phyloP scores from a whole-genome alignment of 1,284 basidiomycete species.

The Meira nashicola region DNA sequence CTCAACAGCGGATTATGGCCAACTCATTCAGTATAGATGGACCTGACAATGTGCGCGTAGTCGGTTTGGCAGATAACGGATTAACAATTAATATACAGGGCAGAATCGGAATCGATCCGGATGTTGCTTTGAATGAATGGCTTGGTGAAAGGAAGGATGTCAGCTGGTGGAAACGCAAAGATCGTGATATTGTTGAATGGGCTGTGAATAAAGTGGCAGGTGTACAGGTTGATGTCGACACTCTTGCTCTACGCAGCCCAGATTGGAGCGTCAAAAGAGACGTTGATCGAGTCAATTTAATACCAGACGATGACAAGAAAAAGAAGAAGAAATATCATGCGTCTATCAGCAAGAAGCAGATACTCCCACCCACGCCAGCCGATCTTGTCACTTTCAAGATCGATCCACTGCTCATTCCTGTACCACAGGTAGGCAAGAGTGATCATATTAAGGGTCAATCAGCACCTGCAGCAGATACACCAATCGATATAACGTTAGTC shows the following conservation, averaged over 20 bases:
- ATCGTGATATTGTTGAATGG: constrained; percentile 42
- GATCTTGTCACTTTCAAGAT: constrained; percentile 43
- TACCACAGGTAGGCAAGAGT: constrained; percentile 26
- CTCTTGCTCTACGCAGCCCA: constrained; percentile 31
- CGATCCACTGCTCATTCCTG: constrained; percentile 38
- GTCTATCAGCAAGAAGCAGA: neutral
- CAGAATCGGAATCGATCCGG: constrained; percentile 40
- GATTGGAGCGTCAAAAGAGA: constrained; percentile 18
- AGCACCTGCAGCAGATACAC: constrained; percentile 11
- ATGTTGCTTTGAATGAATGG: constrained; percentile 41
- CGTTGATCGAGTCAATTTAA: constrained; percentile 13
- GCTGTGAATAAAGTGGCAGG: constrained; percentile 37
- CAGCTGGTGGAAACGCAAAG: constrained; percentile 35
- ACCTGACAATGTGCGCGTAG: constrained; percentile 34
- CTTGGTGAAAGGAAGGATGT: constrained; percentile 27
- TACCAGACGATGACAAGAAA: constrained; percentile 11
- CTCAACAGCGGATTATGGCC: constrained; percentile 35
- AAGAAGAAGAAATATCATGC: neutral
- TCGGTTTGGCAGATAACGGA: constrained; percentile 39
- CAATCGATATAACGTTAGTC: constrained; percentile 39
- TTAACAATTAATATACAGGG: constrained; percentile 38
- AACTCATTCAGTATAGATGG: constrained; percentile 36
- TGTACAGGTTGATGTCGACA: constrained; percentile 36
- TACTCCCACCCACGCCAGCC: constrained; percentile 13
- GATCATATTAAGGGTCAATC: neutral